A percentile compares a stretch with the other conserved stretches of the same genome.
phyloP scores from a whole-genome alignment of 2,329 filamentous ascomycete genomes.

The Scorias spongiosa region DNA sequence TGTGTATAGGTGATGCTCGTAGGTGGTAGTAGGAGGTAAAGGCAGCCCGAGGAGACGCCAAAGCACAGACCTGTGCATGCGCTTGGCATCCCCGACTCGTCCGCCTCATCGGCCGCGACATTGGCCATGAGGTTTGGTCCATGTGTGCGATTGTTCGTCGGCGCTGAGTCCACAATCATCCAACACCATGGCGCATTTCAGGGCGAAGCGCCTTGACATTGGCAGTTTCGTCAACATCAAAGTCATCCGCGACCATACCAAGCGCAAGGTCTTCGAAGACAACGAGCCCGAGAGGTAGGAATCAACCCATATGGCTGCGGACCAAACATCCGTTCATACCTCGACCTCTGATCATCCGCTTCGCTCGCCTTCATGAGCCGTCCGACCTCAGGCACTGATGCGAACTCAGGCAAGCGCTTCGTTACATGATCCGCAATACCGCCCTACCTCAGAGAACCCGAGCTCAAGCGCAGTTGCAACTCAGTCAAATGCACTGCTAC shows the following conservation, averaged over 20 bases:
- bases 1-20: too few species aligned
- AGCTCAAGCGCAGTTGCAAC: conserved; percentile 81
- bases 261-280: conserved; percentile 81
- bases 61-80: too few species aligned
- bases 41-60: too few species aligned
- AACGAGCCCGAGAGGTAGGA: conserved; percentile 73
- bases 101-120: too few species aligned
- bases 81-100: too few species aligned
- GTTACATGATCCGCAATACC: conserved; percentile 86
- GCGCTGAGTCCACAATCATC: too few species aligned
- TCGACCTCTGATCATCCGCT: too few species aligned
- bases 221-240: conserved; percentile 76
- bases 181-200: conserved; percentile 46
- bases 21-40: too few species aligned
- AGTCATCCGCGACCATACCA: conserved; percentile 86
- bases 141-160: too few species aligned
- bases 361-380: too few species aligned
- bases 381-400: too few species aligned
- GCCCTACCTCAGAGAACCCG: conserved; percentile 67
- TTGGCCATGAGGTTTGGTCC: too few species aligned
- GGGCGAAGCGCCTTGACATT: conserved; percentile 78
- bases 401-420: conserved; percentile 53
- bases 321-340: neutral
- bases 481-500: conserved; percentile 92
- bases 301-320: neutral